Percentiles rank a stretch among this genome's conserved stretches.
Conservation (phyloP, 2,329 filamentous ascomycete species). For the Colletotrichum tofieldiae region DNA sequence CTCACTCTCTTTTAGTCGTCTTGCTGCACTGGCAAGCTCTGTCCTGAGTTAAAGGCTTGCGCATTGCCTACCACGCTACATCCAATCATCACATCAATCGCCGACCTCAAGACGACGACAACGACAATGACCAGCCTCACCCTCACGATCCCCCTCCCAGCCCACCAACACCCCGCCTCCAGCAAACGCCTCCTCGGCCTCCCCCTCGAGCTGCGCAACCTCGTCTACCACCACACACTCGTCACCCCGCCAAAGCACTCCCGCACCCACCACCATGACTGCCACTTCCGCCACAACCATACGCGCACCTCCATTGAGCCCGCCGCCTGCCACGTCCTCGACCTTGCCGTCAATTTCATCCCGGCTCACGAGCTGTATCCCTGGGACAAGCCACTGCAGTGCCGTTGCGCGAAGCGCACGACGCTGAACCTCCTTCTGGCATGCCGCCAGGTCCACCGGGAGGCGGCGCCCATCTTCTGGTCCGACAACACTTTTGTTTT, state of each 20-base stretch:
- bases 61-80: background rate
- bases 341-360: background rate
- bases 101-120: background rate
- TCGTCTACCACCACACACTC: slow-evolving; percentile 29
- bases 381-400: background rate
- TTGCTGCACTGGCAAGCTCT: background rate
- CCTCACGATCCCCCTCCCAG: slow-evolving; percentile 16
- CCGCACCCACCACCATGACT: slow-evolving; percentile 11
- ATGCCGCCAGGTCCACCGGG: slow-evolving; percentile 24
- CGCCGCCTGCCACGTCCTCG: slow-evolving; percentile 25
- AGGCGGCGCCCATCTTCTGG: slow-evolving; percentile 37
- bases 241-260: slow-evolving; percentile 22
- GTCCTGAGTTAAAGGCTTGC: background rate
- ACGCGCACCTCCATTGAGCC: slow-evolving; percentile 27
- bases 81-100: background rate
- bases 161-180: slow-evolving; percentile 24
- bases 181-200: slow-evolving; percentile 36
- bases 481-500: slow-evolving; percentile 30
- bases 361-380: background rate
- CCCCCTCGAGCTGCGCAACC: slow-evolving; percentile 33
- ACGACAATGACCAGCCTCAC: background rate
- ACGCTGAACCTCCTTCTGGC: slow-evolving; percentile 27
- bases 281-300: slow-evolving; percentile 35
- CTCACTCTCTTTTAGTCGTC: background rate
- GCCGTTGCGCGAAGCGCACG: slow-evolving; percentile 30